Percentiles rank a stretch among this genome's conserved stretches.
These are phyloP conservation scores for Capronia coronata DNA, from an alignment of 2,329 filamentous ascomycete species.

Conservation along the genomic window DNA sequence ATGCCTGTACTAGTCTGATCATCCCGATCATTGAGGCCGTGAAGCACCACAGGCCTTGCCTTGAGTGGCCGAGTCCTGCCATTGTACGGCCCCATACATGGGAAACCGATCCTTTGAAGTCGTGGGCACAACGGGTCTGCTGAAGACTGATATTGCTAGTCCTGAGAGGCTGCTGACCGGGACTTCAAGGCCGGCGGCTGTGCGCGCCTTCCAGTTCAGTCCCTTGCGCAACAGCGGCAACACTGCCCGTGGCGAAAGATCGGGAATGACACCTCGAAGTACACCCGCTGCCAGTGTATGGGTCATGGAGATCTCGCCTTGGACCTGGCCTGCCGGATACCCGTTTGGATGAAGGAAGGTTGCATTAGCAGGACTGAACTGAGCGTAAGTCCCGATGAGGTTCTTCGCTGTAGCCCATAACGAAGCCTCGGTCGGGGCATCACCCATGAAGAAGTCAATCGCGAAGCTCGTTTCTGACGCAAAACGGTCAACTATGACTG, in stretches of 20 bases:
- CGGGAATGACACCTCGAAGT: constrained; percentile 18
- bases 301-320: constrained; percentile 25
- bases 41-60: constrained; percentile 18
- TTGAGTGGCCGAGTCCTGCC: constrained; percentile 14
- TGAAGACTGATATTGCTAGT: constrained; percentile 24
- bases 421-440: constrained; percentile 40
- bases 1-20: background rate
- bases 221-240: constrained; percentile 22
- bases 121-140: constrained; percentile 16
- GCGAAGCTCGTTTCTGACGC: constrained; percentile 56
- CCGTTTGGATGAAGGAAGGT: constrained; percentile 16
- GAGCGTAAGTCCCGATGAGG: constrained; percentile 56
- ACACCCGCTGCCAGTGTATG: constrained; percentile 24
- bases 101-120: constrained; percentile 19
- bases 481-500: constrained; percentile 50
- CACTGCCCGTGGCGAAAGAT: constrained; percentile 18
- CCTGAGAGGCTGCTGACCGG: constrained; percentile 13
- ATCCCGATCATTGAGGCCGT: background rate
- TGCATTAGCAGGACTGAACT: constrained; percentile 38
- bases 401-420: constrained; percentile 51
- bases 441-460: constrained; percentile 63
- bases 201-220: constrained; percentile 21
- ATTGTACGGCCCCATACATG: constrained; percentile 22
- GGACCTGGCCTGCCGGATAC: constrained; percentile 13
- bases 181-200: constrained; percentile 17